Percentiles rank a stretch among this genome's conserved stretches.
Evolutionary conservation across 1,284 basidiomycete species (phyloP).

Genomic region (Psilocybe mexicana): DNA sequence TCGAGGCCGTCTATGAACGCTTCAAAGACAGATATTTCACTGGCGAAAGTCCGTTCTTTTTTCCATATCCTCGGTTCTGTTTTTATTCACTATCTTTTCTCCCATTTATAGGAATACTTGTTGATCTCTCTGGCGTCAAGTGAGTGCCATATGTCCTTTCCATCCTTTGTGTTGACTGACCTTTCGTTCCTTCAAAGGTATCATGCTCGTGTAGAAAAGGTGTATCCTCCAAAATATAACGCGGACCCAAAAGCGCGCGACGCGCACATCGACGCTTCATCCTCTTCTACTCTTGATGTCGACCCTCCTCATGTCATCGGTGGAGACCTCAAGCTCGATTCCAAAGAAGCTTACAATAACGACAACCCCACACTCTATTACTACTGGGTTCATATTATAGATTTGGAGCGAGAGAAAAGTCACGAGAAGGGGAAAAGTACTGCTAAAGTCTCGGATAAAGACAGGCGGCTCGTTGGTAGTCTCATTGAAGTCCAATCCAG

Average conservation of each 20-base stretch:
- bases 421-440: slow-evolving; percentile 59
- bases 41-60: slow-evolving; percentile 75
- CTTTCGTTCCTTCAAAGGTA: slow-evolving; percentile 51
- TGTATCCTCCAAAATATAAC: slow-evolving; percentile 67
- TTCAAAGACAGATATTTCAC: slow-evolving; percentile 95
- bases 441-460: slow-evolving; percentile 50
- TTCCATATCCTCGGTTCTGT: background rate
- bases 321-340: slow-evolving; percentile 75
- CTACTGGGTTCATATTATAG: slow-evolving; percentile 86
- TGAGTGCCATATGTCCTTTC: slow-evolving; percentile 40
- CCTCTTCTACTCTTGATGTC: slow-evolving; percentile 38
- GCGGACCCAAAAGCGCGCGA: slow-evolving; percentile 46
- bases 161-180: slow-evolving; percentile 19
- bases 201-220: slow-evolving; percentile 73
- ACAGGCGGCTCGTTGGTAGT: slow-evolving; percentile 63
- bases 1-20: slow-evolving; percentile 92
- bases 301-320: slow-evolving; percentile 70
- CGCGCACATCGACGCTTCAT: slow-evolving; percentile 38
- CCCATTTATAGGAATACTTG: slow-evolving; percentile 64
- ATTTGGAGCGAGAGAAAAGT: slow-evolving; percentile 70
- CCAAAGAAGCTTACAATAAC: slow-evolving; percentile 67
- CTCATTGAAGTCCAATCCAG: slow-evolving; percentile 81
- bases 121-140: slow-evolving; percentile 84
- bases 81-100: slow-evolving; percentile 19
- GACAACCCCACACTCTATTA: slow-evolving; percentile 86